These are phyloP conservation scores for Sclerotinia subarctica DNA, from an alignment of 2,329 filamentous ascomycete species.

Conservation along the genomic window DNA sequence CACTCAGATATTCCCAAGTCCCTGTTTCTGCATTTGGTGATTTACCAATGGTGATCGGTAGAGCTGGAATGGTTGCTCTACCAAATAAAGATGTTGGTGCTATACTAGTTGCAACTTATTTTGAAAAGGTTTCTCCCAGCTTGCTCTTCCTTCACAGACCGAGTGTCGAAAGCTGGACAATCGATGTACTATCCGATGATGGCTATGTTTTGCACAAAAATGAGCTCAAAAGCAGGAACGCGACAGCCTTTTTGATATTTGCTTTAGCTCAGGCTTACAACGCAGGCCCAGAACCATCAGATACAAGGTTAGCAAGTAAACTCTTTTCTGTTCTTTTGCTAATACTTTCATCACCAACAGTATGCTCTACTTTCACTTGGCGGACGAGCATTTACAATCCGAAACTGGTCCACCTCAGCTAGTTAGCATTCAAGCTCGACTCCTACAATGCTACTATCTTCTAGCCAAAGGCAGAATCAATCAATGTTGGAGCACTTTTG, in stretches of 20 bases:
- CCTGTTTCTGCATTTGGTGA: slow-evolving; percentile 38
- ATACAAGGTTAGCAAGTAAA: neutral
- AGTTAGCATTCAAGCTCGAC: slow-evolving; percentile 42
- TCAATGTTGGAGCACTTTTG: slow-evolving; percentile 39
- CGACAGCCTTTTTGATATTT: slow-evolving; percentile 48
- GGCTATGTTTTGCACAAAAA: slow-evolving; percentile 43
- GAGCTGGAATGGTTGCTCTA: slow-evolving; percentile 44
- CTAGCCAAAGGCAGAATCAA: slow-evolving; percentile 39
- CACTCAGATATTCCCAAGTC: slow-evolving; percentile 34
- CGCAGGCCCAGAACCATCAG: neutral
- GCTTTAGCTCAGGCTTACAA: slow-evolving; percentile 46
- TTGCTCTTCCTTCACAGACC: slow-evolving; percentile 57
- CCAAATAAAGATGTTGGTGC: slow-evolving; percentile 22
- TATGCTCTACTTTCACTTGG: slow-evolving; percentile 29
- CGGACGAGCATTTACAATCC: slow-evolving; percentile 36
- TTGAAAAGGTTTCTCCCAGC: slow-evolving; percentile 58
- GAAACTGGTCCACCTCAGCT: slow-evolving; percentile 38
- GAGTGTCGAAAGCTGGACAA: slow-evolving; percentile 49
- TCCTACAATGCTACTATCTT: slow-evolving; percentile 40
- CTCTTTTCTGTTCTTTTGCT: neutral
- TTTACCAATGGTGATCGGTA: slow-evolving; percentile 45
- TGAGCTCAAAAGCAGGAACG: slow-evolving; percentile 39
- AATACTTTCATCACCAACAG: slow-evolving; percentile 24
- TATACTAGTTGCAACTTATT: slow-evolving; percentile 48
- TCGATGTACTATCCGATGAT: slow-evolving; percentile 46